Conservation (phyloP, 257 asterid species). For the Solanum dulcamara region DNA sequence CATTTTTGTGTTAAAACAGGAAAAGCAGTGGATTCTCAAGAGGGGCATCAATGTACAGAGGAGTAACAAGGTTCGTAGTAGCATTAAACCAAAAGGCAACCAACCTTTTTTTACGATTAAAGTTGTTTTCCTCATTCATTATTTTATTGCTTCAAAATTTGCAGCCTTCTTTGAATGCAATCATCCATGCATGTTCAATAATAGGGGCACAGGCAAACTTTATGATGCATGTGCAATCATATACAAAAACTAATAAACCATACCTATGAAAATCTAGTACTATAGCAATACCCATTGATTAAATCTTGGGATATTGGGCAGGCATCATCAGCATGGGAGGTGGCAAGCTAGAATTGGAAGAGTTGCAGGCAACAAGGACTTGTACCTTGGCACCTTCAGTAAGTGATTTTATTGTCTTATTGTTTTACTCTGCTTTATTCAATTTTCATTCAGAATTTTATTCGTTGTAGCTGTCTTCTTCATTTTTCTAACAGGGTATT, state of each 20-base stretch:
- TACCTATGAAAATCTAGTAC: conserved; percentile 6
- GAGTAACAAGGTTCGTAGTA: conserved; percentile 62
- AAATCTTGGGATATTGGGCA: conserved; percentile 14
- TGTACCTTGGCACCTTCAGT: conserved; percentile 98
- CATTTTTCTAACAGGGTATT: not conserved
- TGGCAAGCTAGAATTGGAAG: conserved; percentile 98
- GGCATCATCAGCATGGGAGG: conserved; percentile 94
- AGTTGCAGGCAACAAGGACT: conserved; percentile 95
- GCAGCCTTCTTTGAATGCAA: conserved; percentile 13
- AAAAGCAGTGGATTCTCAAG: conserved; percentile 91
- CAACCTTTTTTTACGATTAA: not conserved
- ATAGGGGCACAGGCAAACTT: conserved; percentile 13
- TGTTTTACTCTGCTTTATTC: not conserved
- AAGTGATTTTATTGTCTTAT: conserved; percentile 17
- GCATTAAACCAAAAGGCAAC: not conserved
- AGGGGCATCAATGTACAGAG: conserved; percentile 85
- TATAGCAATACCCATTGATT: not conserved
- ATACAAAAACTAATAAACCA: not conserved
- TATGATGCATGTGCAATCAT: conserved; percentile 16
- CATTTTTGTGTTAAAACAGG: conserved; percentile 20
- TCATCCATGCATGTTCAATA: conserved; percentile 4
- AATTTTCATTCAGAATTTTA: not conserved
- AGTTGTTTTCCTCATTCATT: not conserved
- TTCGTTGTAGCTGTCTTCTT: not conserved
- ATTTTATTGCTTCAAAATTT: conserved; percentile 1